Evolutionary conservation across 768 basidiomycete species (phyloP), one percentile per base, ranked within the genome.

Genomic region (Strobilomyces echinocephalus): DNA sequence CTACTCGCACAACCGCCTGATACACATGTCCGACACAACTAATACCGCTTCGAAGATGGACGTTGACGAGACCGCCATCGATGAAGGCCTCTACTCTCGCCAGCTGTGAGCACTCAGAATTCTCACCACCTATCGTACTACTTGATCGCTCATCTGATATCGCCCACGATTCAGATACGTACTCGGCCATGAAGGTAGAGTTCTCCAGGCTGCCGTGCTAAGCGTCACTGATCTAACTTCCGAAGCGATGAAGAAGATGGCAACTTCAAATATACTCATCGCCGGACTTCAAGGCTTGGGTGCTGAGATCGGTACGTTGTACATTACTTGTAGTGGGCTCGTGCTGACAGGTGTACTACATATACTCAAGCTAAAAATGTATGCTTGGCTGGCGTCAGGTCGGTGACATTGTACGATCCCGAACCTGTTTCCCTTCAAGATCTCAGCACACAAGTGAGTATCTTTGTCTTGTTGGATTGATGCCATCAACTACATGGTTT

Each of bases 241-340:
- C 11, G 8, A 61, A 97, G 95, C 95, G 42, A 98, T 98, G 97
- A 97, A 97, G 79, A 87, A 86, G 66, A 98, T 99, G 97, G 95
- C 97, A 8, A 77, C 82, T 15, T 97, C 95, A 35, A 97, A 97
- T 66, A 88, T 98, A 39, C 81, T 99, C 57, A 84, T 99, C 58
- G 85, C 97, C 43, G 97, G 97, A 10, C 72, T 93, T 66, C 86
- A 88, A 53, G 97, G 97, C 50, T 73, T 99, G 53, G 95, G 97
- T 42, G 91, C 91, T 53, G 97, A 99, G 73, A 97, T 98, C 64
- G 95, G 95, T 85, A 74, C 55, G 74, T 54, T 21, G 26, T 26
- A 26, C 34, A 43, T 49, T 36, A 35, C 40, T 21, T 57, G 45
- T 28, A 6, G 49, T 49, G 46, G 20, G 34, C 21, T 57, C 31